These are phyloP conservation scores for Aspergillus neotritici DNA, from an alignment of 2,329 filamentous ascomycete species.

Conservation along the genomic window DNA sequence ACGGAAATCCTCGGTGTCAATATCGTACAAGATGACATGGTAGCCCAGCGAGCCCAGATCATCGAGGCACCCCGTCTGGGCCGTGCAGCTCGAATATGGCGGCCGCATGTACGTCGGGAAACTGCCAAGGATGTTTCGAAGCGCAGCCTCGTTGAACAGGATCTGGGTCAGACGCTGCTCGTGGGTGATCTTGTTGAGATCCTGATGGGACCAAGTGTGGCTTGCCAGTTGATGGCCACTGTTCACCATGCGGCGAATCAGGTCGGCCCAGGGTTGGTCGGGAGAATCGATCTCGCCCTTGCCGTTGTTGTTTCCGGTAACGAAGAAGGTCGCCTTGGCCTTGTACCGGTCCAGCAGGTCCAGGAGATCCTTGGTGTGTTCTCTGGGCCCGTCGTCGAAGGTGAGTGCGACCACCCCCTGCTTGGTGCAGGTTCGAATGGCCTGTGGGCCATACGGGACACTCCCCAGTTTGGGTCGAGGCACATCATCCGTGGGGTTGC, in stretches of 20 bases:
- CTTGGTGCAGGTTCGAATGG: conserved; percentile 38
- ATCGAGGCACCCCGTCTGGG: conserved; percentile 33
- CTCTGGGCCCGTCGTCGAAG: conserved; percentile 61
- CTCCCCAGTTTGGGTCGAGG: conserved; percentile 32
- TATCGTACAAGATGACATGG: conserved; percentile 44
- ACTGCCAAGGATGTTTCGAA: conserved; percentile 44
- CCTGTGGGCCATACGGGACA: conserved; percentile 31
- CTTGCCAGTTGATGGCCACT: conserved; percentile 49
- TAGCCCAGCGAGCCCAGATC: conserved; percentile 46
- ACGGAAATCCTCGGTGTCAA: conserved; percentile 46
- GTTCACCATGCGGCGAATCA: conserved; percentile 39
- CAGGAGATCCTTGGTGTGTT: conserved; percentile 57
- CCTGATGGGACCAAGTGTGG: conserved; percentile 49
- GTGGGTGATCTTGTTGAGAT: conserved; percentile 38
- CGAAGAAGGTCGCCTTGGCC: conserved; percentile 64
- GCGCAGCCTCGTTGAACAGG: conserved; percentile 43
- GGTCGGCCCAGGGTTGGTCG: conserved; percentile 32
- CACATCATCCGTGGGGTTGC: conserved; percentile 31
- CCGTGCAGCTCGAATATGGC: conserved; percentile 42
- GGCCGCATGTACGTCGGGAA: conserved; percentile 52
- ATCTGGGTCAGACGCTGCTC: conserved; percentile 39
- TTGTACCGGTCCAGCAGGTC: conserved; percentile 56
- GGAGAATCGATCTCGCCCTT: conserved; percentile 42
- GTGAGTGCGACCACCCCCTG: conserved; percentile 60
- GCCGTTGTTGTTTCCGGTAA: conserved; percentile 48